Evolutionary conservation across 371 early-diverging fungal species (phyloP), one percentile per base, ranked within the genome.

Genomic region (Actinomortierella ambigua): DNA sequence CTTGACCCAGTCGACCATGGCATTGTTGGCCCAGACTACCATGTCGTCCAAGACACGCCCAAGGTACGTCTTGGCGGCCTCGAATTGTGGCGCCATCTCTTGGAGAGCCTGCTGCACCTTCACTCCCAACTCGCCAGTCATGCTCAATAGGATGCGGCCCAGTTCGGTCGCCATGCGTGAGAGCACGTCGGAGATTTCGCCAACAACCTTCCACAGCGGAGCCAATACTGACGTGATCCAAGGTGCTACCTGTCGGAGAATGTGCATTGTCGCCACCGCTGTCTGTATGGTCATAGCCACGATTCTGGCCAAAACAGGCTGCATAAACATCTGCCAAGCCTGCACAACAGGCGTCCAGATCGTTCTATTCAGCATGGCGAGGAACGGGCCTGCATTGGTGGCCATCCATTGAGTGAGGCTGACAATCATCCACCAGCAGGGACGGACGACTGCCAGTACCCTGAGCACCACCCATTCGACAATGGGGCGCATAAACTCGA

Each of bases 1-100:
- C 54, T 73, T 73, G 20, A 50, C 67, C 75, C 75, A 73, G 61
- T 67, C 67, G 53, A 73, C 57, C 67, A 73, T 73, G 46, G 56
- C 23, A 39, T 62, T 60, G 43, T 52, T 60, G 7, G 49, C 40
- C 2, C 57, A 13, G 7, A 57, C 47, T 11, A 73, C 67, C 13
- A 63, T 22, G 34, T 63, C 61, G 22, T 73, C 75, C 50, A 67
- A 53, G 11, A 50, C 49, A 11, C 29, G 53, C 1, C 63, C 61
- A 14, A 57, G 28, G 15, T 61, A 63, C 23, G 18, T 50, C 59
- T 73, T 66, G 26, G 63, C 59, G 1, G 24, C 53, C 20, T 63
- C 61, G 18, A 63, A 63, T 15, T 63, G 56, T 3, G 75, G 75
- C 8, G 42, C 61, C 50, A 73, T 13, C 0, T 48, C 41, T 51